phyloP scores from a whole-genome alignment of 2,329 filamentous ascomycete species.

The Sporothrix inflata region DNA sequence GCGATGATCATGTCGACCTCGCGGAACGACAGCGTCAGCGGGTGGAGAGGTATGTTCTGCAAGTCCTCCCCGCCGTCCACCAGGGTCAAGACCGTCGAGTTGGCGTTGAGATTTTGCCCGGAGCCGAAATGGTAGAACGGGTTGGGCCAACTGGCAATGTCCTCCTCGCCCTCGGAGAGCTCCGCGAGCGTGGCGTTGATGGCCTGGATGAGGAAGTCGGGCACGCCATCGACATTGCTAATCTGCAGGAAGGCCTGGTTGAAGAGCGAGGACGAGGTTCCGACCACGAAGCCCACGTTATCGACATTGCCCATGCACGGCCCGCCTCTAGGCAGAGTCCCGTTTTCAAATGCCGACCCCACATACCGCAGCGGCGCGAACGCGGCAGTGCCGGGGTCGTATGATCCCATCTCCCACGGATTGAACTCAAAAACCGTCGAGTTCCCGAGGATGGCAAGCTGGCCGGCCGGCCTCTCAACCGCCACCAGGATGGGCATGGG shows the following conservation, averaged over 20 bases:
- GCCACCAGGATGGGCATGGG: constrained; percentile 1
- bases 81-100: constrained; percentile 13
- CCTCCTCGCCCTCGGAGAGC: neutral
- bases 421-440: neutral
- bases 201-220: neutral
- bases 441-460: constrained; percentile 5
- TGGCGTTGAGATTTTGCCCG: neutral
- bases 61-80: constrained; percentile 5
- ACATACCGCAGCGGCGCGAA: constrained; percentile 4
- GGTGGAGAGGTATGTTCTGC: neutral
- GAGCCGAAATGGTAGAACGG: neutral
- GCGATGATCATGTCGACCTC: neutral
- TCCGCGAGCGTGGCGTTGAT: neutral
- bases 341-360: neutral
- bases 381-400: constrained; percentile 5
- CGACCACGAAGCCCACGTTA: constrained; percentile 7
- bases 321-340: neutral
- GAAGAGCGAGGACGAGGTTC: constrained; percentile 1
- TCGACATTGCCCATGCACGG: constrained; percentile 2
- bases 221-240: neutral
- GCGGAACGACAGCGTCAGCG: constrained; percentile 6
- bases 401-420: constrained; percentile 11
- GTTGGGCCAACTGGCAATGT: constrained; percentile 13
- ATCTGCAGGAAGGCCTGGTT: constrained; percentile 10
- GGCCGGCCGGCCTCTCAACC: neutral